Conservation (phyloP, 2,329 filamentous ascomycete species). For the Xylariaceae sp. region DNA sequence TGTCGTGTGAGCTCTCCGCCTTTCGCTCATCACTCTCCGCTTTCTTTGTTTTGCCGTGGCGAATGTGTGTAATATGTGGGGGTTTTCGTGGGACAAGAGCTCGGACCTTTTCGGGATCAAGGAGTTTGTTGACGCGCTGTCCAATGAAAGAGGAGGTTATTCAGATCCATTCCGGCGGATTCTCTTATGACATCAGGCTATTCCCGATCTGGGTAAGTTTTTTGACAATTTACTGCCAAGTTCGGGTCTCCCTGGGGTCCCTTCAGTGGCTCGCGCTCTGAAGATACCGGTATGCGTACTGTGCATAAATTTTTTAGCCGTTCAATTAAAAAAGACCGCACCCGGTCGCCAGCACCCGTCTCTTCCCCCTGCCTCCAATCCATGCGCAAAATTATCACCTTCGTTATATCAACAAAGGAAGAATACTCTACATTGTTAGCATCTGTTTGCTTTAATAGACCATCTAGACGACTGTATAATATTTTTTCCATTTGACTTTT, state of each 20-base stretch:
- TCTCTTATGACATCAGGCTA: slow-evolving; percentile 19
- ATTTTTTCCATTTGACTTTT: neutral
- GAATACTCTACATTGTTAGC: neutral
- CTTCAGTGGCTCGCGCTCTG: slow-evolving; percentile 9
- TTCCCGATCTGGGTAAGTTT: slow-evolving; percentile 10
- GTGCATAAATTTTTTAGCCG: slow-evolving; percentile 17
- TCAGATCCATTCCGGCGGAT: slow-evolving; percentile 17
- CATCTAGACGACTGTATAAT: neutral
- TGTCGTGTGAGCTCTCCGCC: slow-evolving; percentile 9
- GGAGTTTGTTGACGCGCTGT: too few species aligned
- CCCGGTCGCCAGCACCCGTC: neutral
- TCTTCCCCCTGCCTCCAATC: slow-evolving; percentile 4
- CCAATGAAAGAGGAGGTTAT: slow-evolving; percentile 18
- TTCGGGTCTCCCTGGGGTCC: slow-evolving; percentile 4
- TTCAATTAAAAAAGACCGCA: slow-evolving; percentile 18
- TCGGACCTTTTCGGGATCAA: slow-evolving; percentile 19
- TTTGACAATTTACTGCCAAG: slow-evolving; percentile 2
- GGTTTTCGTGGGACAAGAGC: slow-evolving; percentile 5
- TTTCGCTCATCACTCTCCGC: slow-evolving; percentile 1
- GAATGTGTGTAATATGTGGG: neutral
- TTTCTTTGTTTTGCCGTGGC: too few species aligned
- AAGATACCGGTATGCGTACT: neutral
- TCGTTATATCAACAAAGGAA: slow-evolving; percentile 8
- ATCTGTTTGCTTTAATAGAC: slow-evolving; percentile 6
- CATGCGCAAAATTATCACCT: slow-evolving; percentile 8